Conservation (phyloP, 768 basidiomycete species). For the Gloeophyllum trabeum region DNA sequence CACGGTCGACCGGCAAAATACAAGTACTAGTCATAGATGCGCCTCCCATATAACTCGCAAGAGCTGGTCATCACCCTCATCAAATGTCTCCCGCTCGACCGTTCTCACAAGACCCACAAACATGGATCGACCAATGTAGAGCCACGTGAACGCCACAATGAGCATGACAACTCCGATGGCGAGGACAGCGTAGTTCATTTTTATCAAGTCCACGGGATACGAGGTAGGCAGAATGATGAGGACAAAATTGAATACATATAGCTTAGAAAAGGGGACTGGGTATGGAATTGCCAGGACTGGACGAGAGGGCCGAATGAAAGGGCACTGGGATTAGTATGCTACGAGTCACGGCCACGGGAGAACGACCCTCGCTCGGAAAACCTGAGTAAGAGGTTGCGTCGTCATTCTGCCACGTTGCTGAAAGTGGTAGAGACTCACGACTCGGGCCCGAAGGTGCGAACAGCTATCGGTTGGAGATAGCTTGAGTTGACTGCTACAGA, state of each 20-base stretch:
- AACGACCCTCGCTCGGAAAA: constrained; percentile 38
- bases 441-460: constrained; percentile 45
- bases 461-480: constrained; percentile 45
- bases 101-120: too few relatives aligned
- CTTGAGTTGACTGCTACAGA: constrained; percentile 35
- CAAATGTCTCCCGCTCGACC: too few relatives aligned
- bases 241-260: constrained; percentile 39
- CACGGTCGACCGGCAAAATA: too few relatives aligned
- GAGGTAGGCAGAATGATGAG: constrained; percentile 41
- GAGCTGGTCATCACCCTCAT: too few relatives aligned
- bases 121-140: too few relatives aligned
- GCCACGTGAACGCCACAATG: too few relatives aligned
- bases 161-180: constrained; percentile 17
- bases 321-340: constrained; percentile 36
- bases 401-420: neutral
- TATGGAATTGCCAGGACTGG: constrained; percentile 16
- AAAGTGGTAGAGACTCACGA: constrained; percentile 27
- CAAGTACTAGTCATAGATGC: too few relatives aligned
- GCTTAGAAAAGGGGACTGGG: constrained; percentile 25
- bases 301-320: neutral
- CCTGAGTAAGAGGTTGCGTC: constrained; percentile 13
- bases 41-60: too few relatives aligned
- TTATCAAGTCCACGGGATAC: constrained; percentile 31
- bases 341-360: constrained; percentile 38
- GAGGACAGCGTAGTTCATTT: constrained; percentile 51